Evolutionary conservation across 768 basidiomycete genomes (phyloP).

Genomic region (Kondoa malvinella): DNA sequence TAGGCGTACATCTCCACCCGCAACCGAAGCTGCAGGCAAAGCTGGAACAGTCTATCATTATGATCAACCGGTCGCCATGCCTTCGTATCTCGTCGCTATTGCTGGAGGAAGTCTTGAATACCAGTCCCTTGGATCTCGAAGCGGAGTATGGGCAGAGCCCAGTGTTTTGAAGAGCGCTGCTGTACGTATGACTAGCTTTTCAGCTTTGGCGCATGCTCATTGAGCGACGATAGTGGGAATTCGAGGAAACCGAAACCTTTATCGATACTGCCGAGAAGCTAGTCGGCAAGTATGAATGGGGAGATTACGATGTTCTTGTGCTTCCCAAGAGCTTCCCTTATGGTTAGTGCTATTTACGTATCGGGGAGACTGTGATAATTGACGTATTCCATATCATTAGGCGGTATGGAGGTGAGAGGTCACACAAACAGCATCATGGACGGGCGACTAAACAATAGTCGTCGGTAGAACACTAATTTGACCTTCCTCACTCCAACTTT

Average conservation of each 20-base stretch:
- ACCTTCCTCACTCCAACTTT: slow-evolving; percentile 42
- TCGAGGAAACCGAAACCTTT: slow-evolving; percentile 60
- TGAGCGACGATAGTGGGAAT: slow-evolving; percentile 50
- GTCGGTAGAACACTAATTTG: slow-evolving; percentile 26
- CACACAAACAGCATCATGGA: neutral
- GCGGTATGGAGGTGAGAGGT: neutral
- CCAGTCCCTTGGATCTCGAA: slow-evolving; percentile 50
- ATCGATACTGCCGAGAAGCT: slow-evolving; percentile 10
- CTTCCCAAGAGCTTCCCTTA: slow-evolving; percentile 85
- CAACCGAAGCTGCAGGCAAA: slow-evolving; percentile 5
- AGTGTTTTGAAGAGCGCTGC: slow-evolving; percentile 50
- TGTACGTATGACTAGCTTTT: neutral
- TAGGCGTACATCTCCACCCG: slow-evolving; percentile 50
- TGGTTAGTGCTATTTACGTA: too few relatives aligned
- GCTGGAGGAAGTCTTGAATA: slow-evolving; percentile 70
- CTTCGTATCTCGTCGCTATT: slow-evolving; percentile 81
- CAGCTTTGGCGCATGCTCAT: neutral
- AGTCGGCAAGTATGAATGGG: slow-evolving; percentile 57
- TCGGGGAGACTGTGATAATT: neutral
- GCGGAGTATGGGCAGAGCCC: slow-evolving; percentile 83
- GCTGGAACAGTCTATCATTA: slow-evolving; percentile 16
- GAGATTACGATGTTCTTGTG: slow-evolving; percentile 74
- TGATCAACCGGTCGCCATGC: slow-evolving; percentile 59
- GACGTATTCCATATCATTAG: neutral
- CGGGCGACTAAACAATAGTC: neutral